phyloP scores from a whole-genome alignment of 2,329 filamentous ascomycete species.

The Byssoonygena ceratinophila region DNA sequence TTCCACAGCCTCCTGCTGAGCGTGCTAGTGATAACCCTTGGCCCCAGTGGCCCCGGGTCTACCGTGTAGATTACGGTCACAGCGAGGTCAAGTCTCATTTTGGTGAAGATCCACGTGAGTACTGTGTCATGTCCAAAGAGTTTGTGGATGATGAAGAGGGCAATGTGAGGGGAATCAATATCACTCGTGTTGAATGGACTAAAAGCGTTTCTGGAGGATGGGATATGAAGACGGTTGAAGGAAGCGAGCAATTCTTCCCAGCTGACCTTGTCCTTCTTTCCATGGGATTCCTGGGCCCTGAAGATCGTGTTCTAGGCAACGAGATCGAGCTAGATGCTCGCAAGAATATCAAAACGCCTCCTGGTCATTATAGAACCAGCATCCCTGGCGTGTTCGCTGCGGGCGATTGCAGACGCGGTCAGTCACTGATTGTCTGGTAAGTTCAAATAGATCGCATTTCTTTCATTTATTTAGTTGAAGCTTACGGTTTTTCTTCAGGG shows the following conservation, averaged over 20 bases:
- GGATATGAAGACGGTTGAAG: slow-evolving; percentile 98
- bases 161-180: slow-evolving; percentile 91
- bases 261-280: slow-evolving; percentile 88
- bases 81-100: slow-evolving; percentile 91
- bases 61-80: slow-evolving; percentile 97
- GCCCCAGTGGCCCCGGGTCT: slow-evolving; percentile 97
- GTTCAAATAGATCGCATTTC: slow-evolving; percentile 25
- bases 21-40: slow-evolving; percentile 91
- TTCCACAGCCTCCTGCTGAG: slow-evolving; percentile 83
- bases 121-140: slow-evolving; percentile 96
- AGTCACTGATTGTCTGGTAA: slow-evolving; percentile 92
- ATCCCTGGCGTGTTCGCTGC: slow-evolving; percentile 82
- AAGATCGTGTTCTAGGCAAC: slow-evolving; percentile 77
- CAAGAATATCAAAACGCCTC: slow-evolving; percentile 91
- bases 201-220: slow-evolving; percentile 79
- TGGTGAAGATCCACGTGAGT: slow-evolving; percentile 91
- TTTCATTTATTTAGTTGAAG: background rate
- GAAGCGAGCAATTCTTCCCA: slow-evolving; percentile 89
- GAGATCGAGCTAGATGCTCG: slow-evolving; percentile 80
- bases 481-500: slow-evolving; percentile 42
- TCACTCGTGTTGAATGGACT: slow-evolving; percentile 90
- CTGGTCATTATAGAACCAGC: slow-evolving; percentile 81
- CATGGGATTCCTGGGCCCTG: slow-evolving; percentile 94
- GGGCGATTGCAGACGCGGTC: slow-evolving; percentile 87
- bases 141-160: slow-evolving; percentile 83